Evolutionary conservation across 1,139 yeast genomes (phyloP).

Genomic region (Suhomyces wounanorum): DNA sequence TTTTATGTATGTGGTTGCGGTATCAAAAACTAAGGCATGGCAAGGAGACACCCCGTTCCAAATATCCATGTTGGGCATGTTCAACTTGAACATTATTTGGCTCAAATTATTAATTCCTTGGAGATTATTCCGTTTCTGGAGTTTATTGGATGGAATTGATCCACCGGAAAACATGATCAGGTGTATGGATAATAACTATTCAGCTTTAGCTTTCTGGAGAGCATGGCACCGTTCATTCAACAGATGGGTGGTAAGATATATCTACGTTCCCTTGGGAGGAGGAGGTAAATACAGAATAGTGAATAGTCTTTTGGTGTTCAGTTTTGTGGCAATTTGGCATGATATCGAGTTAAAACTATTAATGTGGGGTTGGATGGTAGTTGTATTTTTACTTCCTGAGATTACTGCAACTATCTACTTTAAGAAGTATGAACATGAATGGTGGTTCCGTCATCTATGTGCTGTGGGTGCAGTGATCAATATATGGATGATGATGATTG

Average conservation of each 20-base stretch:
- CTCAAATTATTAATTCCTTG: slow-evolving; percentile 89
- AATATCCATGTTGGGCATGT: slow-evolving; percentile 90
- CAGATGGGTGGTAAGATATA: slow-evolving; percentile 80
- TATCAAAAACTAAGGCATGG: slow-evolving; percentile 89
- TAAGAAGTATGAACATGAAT: slow-evolving; percentile 43
- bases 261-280: slow-evolving; percentile 85
- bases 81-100: slow-evolving; percentile 91
- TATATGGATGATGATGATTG: slow-evolving; percentile 98
- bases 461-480: slow-evolving; percentile 86
- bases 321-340: slow-evolving; percentile 98
- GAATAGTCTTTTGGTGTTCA: slow-evolving; percentile 84
- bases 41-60: slow-evolving; percentile 86
- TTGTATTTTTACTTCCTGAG: slow-evolving; percentile 87
- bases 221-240: slow-evolving; percentile 98
- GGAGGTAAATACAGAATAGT: slow-evolving; percentile 69
- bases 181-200: slow-evolving; percentile 91
- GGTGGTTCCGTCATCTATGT: slow-evolving; percentile 82
- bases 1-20: slow-evolving; percentile 90
- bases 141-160: slow-evolving; percentile 85
- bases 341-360: slow-evolving; percentile 85
- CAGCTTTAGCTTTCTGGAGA: slow-evolving; percentile 94
- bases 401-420: slow-evolving; percentile 56
- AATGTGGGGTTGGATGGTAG: slow-evolving; percentile 96
- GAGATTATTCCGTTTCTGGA: slow-evolving; percentile 94
- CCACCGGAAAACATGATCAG: slow-evolving; percentile 98